Conservation (phyloP, 176 grass and related monocot genomes). For the Cymbopogon citratus region DNA sequence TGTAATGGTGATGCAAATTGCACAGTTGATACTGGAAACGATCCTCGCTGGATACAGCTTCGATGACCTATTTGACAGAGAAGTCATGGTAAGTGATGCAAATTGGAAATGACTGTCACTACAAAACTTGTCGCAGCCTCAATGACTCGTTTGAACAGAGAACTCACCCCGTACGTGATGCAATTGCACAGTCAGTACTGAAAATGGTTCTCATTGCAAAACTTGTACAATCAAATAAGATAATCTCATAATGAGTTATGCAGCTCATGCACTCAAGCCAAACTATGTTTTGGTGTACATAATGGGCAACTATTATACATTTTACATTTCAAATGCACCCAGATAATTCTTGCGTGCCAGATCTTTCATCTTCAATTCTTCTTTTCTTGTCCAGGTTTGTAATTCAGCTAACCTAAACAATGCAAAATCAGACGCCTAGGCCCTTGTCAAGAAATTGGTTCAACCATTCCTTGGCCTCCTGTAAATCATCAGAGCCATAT, state of each 20-base stretch:
- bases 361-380: background rate
- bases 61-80: too few species aligned
- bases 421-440: background rate
- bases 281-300: slow-evolving; percentile 5
- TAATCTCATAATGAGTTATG: background rate
- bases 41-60: too few species aligned
- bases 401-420: background rate
- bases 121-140: too few species aligned
- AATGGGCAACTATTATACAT: slow-evolving; percentile 2
- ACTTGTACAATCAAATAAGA: background rate
- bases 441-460: background rate
- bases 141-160: background rate
- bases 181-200: background rate
- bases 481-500: background rate
- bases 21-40: too few species aligned
- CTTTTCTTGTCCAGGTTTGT: background rate
- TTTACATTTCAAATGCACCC: background rate
- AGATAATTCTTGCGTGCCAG: background rate
- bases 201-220: background rate
- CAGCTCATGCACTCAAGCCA: background rate
- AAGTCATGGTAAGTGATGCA: background rate
- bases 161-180: background rate
- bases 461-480: slow-evolving; percentile 11
- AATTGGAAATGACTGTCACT: background rate
- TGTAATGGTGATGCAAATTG: too few species aligned